A percentile compares a stretch with the other conserved stretches of the same genome.
phyloP scores from a whole-genome alignment of 495 filamentous ascomycete species.

The Pyrenula aspistea region DNA sequence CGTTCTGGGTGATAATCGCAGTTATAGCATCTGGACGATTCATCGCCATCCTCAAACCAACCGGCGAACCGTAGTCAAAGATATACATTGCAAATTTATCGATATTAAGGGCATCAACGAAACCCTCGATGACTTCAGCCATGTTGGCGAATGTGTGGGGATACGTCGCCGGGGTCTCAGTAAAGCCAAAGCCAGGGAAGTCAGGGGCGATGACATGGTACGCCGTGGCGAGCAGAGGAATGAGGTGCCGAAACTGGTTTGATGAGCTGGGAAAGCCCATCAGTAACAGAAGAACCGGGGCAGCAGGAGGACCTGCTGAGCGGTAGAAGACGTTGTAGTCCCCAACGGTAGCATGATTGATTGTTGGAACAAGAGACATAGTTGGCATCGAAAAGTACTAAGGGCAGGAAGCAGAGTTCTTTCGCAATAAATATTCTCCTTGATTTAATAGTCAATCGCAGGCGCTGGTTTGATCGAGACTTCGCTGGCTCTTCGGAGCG shows the following conservation, averaged over 20 bases:
- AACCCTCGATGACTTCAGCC: constrained; percentile 30
- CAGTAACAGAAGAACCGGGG: constrained; percentile 44
- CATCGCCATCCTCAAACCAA: constrained; percentile 41
- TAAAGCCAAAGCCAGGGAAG: constrained; percentile 52
- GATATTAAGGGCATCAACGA: constrained; percentile 33
- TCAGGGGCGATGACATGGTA: constrained; percentile 50
- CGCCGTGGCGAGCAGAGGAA: constrained; percentile 38
- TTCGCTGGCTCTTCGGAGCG: no score
- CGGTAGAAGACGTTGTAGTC: constrained; percentile 40
- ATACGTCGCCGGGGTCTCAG: constrained; percentile 33
- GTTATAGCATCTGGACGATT: constrained; percentile 29
- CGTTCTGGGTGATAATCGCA: constrained; percentile 49
- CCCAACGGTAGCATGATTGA: not conserved
- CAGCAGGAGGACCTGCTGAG: constrained; percentile 20
- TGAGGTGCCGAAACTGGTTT: constrained; percentile 47
- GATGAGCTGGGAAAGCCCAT: constrained; percentile 55
- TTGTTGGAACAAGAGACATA: not conserved
- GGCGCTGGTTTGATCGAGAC: no score
- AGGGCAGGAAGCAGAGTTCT: no score
- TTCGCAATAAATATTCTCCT: no score
- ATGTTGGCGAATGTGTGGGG: constrained; percentile 38
- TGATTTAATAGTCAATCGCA: no score
- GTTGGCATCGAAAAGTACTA: no score
- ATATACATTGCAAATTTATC: constrained; percentile 43
- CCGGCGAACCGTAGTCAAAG: constrained; percentile 57